A percentile compares a stretch with the other conserved stretches of the same genome.
phyloP scores from a whole-genome alignment of 441 rosid genomes.

The Populus hybrid region DNA sequence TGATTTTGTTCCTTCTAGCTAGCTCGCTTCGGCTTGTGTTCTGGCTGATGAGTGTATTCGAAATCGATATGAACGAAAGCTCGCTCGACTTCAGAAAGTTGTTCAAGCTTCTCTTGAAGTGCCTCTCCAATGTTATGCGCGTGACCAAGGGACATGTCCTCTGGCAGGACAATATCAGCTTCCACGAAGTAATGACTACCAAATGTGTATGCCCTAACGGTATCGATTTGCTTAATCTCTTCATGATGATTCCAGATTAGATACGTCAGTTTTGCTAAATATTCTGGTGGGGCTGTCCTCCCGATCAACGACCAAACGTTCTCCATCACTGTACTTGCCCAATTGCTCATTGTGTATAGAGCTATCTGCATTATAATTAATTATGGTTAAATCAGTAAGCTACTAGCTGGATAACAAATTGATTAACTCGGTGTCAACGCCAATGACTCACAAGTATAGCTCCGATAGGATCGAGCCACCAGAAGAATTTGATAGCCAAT shows the following conservation, averaged over 20 bases:
- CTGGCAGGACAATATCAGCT: slow-evolving; percentile 59
- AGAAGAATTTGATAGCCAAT: slow-evolving; percentile 53
- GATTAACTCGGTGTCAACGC: neutral
- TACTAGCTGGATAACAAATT: neutral
- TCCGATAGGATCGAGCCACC: slow-evolving; percentile 79
- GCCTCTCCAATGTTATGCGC: slow-evolving; percentile 76
- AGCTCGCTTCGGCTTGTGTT: slow-evolving; percentile 38
- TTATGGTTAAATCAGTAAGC: neutral
- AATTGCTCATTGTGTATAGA: slow-evolving; percentile 55
- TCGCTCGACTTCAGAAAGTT: slow-evolving; percentile 67
- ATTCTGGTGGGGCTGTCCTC: slow-evolving; percentile 68
- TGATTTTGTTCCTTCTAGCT: neutral
- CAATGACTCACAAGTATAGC: neutral
- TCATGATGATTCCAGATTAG: slow-evolving; percentile 76
- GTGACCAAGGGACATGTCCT: slow-evolving; percentile 49
- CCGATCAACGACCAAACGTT: slow-evolving; percentile 66
- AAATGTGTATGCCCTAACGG: slow-evolving; percentile 65
- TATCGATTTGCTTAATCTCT: slow-evolving; percentile 63
- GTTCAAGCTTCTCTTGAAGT: slow-evolving; percentile 71
- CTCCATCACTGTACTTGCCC: slow-evolving; percentile 65
- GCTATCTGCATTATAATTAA: slow-evolving; percentile 47
- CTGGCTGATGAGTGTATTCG: slow-evolving; percentile 40
- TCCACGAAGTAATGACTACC: slow-evolving; percentile 70
- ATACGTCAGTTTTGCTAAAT: slow-evolving; percentile 55
- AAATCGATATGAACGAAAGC: slow-evolving; percentile 67